A percentile compares a stretch with the other conserved stretches of the same genome.
Conservation (phyloP, 2,329 filamentous ascomycete species). For the Xylaria polymorpha region DNA sequence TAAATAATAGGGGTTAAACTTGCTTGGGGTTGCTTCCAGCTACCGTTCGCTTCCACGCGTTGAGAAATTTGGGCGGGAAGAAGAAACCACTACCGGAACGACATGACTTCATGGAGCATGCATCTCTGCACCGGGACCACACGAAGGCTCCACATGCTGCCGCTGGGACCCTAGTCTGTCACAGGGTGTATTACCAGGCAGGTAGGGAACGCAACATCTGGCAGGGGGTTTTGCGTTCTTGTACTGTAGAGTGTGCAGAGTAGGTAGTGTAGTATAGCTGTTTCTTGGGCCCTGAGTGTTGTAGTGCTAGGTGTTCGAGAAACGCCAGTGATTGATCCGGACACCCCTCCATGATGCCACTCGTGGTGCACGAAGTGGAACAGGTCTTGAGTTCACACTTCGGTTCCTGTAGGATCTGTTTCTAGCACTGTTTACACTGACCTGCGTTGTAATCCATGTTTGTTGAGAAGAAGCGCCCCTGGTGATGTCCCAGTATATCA, state of each 20-base stretch:
- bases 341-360: slow-evolving; percentile 37
- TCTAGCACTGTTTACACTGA: slow-evolving; percentile 34
- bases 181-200: slow-evolving; percentile 24
- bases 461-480: slow-evolving; percentile 32
- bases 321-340: slow-evolving; percentile 28
- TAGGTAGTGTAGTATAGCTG: slow-evolving; percentile 10
- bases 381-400: slow-evolving; percentile 33
- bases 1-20: slow-evolving; percentile 14
- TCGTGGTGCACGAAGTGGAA: slow-evolving; percentile 25
- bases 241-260: slow-evolving; percentile 7
- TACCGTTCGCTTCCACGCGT: slow-evolving; percentile 21
- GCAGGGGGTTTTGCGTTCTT: slow-evolving; percentile 32
- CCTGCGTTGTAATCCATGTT: slow-evolving; percentile 29
- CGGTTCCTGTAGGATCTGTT: slow-evolving; percentile 31
- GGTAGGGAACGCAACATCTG: slow-evolving; percentile 27
- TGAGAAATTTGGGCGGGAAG: slow-evolving; percentile 2
- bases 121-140: slow-evolving; percentile 34
- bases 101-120: slow-evolving; percentile 32
- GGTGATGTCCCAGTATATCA: slow-evolving; percentile 42
- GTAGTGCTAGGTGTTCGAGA: slow-evolving; percentile 31
- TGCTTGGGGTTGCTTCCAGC: slow-evolving; percentile 13
- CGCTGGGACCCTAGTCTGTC: slow-evolving; percentile 32
- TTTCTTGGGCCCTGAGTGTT: slow-evolving; percentile 17
- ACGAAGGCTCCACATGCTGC: slow-evolving; percentile 34
- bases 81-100: slow-evolving; percentile 13